Evolutionary conservation across 2,329 filamentous ascomycete species (phyloP).

Genomic region (Pseudocercospora crystallina): DNA sequence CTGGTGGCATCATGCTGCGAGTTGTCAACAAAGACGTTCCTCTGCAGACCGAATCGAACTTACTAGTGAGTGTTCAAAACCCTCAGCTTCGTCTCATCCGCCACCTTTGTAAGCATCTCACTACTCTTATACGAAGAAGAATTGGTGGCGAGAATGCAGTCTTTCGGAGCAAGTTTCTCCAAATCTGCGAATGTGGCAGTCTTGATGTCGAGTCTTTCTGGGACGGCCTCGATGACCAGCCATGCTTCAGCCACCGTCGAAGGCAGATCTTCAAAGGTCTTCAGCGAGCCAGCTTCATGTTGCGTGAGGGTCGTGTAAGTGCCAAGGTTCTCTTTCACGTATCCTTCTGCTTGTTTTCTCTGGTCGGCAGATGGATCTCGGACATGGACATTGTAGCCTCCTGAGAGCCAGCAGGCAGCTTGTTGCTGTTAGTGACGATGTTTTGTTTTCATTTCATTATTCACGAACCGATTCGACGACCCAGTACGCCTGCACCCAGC

Average conservation of each 20-base stretch:
- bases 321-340: too few species aligned
- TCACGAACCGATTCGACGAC: too few species aligned
- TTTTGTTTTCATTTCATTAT: too few species aligned
- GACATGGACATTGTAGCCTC: too few species aligned
- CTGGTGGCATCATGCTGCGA: conserved; percentile 8
- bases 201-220: conserved; percentile 53
- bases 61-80: conserved; percentile 54
- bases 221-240: conserved; percentile 57
- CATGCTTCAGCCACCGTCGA: conserved; percentile 48
- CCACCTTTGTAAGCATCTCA: conserved; percentile 49
- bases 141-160: conserved; percentile 54
- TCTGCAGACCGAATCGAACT: not conserved
- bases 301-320: too few species aligned
- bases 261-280: conserved; percentile 31
- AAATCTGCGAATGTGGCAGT: conserved; percentile 50
- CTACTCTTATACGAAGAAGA: conserved; percentile 54
- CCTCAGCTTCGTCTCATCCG: conserved; percentile 37
- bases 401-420: too few species aligned
- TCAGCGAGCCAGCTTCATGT: too few species aligned
- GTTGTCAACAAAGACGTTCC: not conserved
- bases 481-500: too few species aligned
- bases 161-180: conserved; percentile 42
- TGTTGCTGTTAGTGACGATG: too few species aligned
- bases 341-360: too few species aligned
- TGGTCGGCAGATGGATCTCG: too few species aligned